Evolutionary conservation across 2,329 filamentous ascomycete genomes (phyloP).

Genomic region (Penicillium oxalicum): DNA sequence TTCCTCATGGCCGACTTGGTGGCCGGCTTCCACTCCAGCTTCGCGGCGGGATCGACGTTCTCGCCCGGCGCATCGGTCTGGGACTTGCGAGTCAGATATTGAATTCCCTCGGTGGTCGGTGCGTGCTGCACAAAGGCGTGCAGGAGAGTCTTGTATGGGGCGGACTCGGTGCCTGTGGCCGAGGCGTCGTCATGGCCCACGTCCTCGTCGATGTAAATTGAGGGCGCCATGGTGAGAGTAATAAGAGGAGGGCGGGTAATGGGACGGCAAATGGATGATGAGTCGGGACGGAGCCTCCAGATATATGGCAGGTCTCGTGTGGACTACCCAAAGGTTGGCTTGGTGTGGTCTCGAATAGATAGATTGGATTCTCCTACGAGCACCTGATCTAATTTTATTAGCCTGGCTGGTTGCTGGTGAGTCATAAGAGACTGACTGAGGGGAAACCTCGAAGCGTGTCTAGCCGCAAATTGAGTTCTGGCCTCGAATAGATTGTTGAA

Average conservation of each 20-base stretch:
- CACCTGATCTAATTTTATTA: constrained; percentile 4
- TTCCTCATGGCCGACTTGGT: constrained; percentile 85
- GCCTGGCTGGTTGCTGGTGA: constrained; percentile 10
- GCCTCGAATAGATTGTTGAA: too few relatives aligned
- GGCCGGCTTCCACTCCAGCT: constrained; percentile 70
- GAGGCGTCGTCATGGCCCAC: constrained; percentile 63
- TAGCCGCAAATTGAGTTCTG: too few relatives aligned
- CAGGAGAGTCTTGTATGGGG: constrained; percentile 75
- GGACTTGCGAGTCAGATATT: constrained; percentile 65
- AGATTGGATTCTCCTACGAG: neutral
- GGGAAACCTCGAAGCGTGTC: neutral
- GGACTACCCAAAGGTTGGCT: too few relatives aligned
- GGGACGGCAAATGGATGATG: too few relatives aligned
- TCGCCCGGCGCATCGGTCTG: constrained; percentile 55
- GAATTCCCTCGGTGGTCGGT: constrained; percentile 50
- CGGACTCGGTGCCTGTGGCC: constrained; percentile 62
- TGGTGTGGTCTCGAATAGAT: too few relatives aligned
- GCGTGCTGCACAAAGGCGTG: constrained; percentile 70
- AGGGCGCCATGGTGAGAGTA: constrained; percentile 28
- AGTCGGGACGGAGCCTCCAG: too few relatives aligned
- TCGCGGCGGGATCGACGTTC: constrained; percentile 58
- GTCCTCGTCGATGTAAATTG: constrained; percentile 74
- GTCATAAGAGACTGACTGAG: constrained; percentile 12
- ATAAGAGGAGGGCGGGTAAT: neutral
- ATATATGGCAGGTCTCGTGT: too few relatives aligned